Evolutionary conservation across 2,329 filamentous ascomycete species (phyloP).

Genomic region (Fusarium tuaranense): DNA sequence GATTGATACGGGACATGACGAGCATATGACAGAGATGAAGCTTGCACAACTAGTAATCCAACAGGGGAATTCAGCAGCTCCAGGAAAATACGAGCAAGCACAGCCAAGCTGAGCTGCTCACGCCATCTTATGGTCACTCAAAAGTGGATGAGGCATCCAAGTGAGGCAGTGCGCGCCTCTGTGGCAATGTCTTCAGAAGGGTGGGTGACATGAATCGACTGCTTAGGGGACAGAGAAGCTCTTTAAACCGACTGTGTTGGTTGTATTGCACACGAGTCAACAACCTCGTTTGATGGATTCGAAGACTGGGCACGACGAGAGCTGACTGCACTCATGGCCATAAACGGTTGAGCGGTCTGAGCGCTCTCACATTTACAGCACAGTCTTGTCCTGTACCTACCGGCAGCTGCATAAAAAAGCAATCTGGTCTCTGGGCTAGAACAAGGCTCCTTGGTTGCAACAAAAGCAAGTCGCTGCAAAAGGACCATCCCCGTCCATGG

Average conservation of each 20-base stretch:
- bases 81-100: not conserved
- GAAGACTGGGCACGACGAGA: not conserved
- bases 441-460: conserved; percentile 2
- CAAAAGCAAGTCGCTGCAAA: conserved; percentile 41
- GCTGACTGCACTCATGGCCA: not conserved
- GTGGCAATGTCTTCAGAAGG: not conserved
- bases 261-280: conserved; percentile 27
- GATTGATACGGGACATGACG: not conserved
- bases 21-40: not conserved
- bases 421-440: conserved; percentile 15
- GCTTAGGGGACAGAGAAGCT: not conserved
- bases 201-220: conserved; percentile 4
- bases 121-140: not conserved
- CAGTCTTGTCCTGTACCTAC: not conserved
- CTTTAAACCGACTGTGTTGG: conserved; percentile 24
- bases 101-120: not conserved
- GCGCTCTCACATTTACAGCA: conserved; percentile 14
- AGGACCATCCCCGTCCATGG: conserved; percentile 29
- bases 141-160: conserved; percentile 1
- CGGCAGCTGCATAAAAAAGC: conserved; percentile 33
- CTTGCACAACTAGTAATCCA: not conserved
- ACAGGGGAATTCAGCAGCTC: not conserved
- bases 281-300: not conserved
- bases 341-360: conserved; percentile 28
- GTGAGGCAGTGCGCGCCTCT: not conserved